Evolutionary conservation across 768 basidiomycete genomes (phyloP).

Genomic region (Serpula lacrymans): DNA sequence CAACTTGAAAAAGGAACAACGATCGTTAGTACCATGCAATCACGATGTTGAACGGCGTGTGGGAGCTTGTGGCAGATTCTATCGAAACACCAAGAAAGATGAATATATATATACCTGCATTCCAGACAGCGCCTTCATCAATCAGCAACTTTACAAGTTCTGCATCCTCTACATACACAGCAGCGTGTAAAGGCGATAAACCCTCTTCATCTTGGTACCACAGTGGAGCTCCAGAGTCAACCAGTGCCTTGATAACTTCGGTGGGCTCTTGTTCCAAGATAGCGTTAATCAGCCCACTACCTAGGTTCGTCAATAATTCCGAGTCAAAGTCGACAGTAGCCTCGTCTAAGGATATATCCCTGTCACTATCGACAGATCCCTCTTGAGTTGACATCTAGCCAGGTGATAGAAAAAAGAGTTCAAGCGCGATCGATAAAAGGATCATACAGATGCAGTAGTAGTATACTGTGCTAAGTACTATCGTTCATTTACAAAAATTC

Average conservation of each 20-base stretch:
- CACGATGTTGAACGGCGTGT: too few relatives aligned
- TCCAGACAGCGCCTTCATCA: conserved; percentile 88
- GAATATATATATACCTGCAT: conserved; percentile 55
- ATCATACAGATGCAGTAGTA: too few relatives aligned
- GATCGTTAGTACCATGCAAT: not conserved
- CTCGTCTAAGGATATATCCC: too few relatives aligned
- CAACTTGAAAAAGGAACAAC: conserved; percentile 44
- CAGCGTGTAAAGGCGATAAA: conserved; percentile 83
- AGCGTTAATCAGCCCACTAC: conserved; percentile 54
- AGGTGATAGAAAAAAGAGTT: too few relatives aligned
- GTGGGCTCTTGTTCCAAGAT: conserved; percentile 49
- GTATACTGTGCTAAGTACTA: too few relatives aligned
- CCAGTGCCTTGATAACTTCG: conserved; percentile 43
- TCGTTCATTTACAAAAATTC: too few relatives aligned
- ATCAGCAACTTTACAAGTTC: conserved; percentile 67
- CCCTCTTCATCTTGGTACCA: conserved; percentile 92
- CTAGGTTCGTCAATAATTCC: conserved; percentile 54
- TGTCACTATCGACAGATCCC: too few relatives aligned
- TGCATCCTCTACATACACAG: conserved; percentile 66
- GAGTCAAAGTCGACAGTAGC: too few relatives aligned
- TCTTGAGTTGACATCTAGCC: too few relatives aligned
- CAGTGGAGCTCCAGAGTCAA: conserved; percentile 69
- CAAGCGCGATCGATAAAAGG: too few relatives aligned
- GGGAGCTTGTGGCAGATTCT: not conserved
- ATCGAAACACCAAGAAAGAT: not conserved